Percentiles rank a stretch among this genome's conserved stretches.
Conservation (phyloP, 495 filamentous ascomycete genomes). For the Penicillium canariense region DNA sequence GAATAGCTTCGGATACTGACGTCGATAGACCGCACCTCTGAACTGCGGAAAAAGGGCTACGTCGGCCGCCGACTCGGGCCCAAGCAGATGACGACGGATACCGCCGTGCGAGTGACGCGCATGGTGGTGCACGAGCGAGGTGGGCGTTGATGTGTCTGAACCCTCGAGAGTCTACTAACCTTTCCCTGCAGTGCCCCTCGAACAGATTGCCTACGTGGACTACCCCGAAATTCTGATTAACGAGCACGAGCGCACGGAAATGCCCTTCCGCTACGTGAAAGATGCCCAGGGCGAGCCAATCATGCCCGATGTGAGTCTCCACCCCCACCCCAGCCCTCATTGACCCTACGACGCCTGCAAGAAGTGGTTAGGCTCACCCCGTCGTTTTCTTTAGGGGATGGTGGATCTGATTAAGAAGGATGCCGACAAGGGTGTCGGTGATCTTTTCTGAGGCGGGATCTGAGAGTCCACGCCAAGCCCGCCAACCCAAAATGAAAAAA, state of each 20-base stretch:
- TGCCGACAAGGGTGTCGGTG: slow-evolving; percentile 84
- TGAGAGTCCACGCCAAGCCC: neutral
- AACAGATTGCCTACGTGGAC: slow-evolving; percentile 77
- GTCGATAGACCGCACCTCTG: slow-evolving; percentile 80
- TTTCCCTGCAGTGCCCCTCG: slow-evolving; percentile 58
- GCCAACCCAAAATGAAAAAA: neutral
- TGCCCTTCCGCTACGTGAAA: slow-evolving; percentile 96
- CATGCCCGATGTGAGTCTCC: slow-evolving; percentile 75
- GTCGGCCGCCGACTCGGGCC: slow-evolving; percentile 83
- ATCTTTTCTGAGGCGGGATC: slow-evolving; percentile 61
- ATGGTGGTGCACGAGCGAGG: slow-evolving; percentile 81
- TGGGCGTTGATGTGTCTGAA: too few relatives aligned
- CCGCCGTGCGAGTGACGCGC: slow-evolving; percentile 88
- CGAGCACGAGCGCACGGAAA: slow-evolving; percentile 88
- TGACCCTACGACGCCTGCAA: neutral
- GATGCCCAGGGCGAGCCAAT: slow-evolving; percentile 70
- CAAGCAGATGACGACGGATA: slow-evolving; percentile 98
- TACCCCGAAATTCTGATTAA: slow-evolving; percentile 85
- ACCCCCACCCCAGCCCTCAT: neutral
- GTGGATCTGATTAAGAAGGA: slow-evolving; percentile 89
- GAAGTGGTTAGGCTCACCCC: neutral
- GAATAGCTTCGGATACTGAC: slow-evolving; percentile 2
- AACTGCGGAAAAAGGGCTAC: slow-evolving; percentile 90
- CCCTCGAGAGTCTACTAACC: too few relatives aligned
- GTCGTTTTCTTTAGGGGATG: slow-evolving; percentile 69